Base-by-base conservation (phyloP, 208 protist genomes). In the Crithidia sp. region DNA sequence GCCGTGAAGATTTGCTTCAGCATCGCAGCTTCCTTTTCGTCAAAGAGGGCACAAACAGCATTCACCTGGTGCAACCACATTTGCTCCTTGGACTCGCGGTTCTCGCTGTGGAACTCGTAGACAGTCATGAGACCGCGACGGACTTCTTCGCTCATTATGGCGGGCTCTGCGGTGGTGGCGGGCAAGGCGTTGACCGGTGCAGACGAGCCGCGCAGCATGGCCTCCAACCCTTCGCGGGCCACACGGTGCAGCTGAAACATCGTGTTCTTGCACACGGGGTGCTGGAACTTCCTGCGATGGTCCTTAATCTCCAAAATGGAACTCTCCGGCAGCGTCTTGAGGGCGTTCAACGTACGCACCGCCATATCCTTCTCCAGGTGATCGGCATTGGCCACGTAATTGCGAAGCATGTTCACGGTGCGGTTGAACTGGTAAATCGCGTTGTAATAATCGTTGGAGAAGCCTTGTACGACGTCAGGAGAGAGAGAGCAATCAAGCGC, bases 351-450 rank as follows among this genome's bases (percentile, higher is more conserved):
- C 37, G 61, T 40, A 47, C 57, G 16, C 45, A 52, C 45, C 40
- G 57, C n/a, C 5, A 58, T 58, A 2, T 70, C 64, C 5, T n/a
- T 5, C n/a, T 41, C 49, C 2, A 67, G 13, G 40, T 69, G 50
- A 16, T 79, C n/a, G 0, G 44, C 16, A 7, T 12, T 4, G 28
- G 62, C 64, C 52, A 64, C 76, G 56, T 66, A 79, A 0, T 5
- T 7, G 19, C 63, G 13, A 41, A 80, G 45, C 50, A 67, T 74
- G 44, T 50, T 19, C 5, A 84, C 62, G 2, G 75, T 81, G 55
- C 71, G 58, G 55, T 84, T 72, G 56, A 84, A 71, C 57, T 84
- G 68, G 67, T 77, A 73, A 50, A 80, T n/a, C 13, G 54, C 50
- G 45, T 39, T 16, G 67, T 77, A 80, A 67, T 77, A 75, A n/a